These are phyloP conservation scores for Stentor coeruleus DNA, from an alignment of 73 alveolate genomes.

Conservation along the genomic window DNA sequence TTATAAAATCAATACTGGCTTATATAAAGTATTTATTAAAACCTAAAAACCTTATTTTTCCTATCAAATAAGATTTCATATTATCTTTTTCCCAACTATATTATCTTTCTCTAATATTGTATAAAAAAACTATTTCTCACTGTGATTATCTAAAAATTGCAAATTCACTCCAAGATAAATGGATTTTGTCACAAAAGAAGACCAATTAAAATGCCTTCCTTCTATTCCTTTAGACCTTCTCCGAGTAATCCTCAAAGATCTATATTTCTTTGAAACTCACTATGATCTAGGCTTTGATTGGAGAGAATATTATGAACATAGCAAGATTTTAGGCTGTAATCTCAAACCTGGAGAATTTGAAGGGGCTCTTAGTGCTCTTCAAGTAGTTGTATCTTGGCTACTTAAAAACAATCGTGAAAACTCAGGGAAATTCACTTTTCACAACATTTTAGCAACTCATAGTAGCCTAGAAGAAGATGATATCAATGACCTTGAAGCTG, in stretches of 20 bases:
- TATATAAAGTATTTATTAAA: too few species aligned
- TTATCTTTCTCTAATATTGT: too few species aligned
- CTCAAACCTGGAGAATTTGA: neutral
- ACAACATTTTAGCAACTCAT: constrained; percentile 4
- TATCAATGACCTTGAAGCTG: neutral
- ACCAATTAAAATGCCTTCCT: neutral
- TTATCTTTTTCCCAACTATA: too few species aligned
- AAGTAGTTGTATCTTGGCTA: neutral
- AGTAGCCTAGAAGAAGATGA: neutral
- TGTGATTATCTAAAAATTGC: too few species aligned
- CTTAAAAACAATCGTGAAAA: constrained; percentile 21
- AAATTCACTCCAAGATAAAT: too few species aligned
- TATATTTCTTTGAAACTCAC: neutral
- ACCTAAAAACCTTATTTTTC: too few species aligned
- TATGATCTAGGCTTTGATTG: neutral
- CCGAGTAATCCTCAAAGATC: neutral
- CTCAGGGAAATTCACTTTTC: constrained; percentile 3
- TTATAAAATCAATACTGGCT: too few species aligned
- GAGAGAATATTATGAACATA: constrained; percentile 16
- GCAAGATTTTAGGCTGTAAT: neutral
- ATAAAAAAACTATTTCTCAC: too few species aligned
- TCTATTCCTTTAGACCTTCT: neutral
- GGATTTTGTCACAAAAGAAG: neutral
- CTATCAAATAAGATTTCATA: too few species aligned
- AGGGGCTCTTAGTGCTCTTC: neutral